Base-by-base conservation (phyloP, 768 basidiomycete genomes). In the Auriscalpium microsporum region DNA sequence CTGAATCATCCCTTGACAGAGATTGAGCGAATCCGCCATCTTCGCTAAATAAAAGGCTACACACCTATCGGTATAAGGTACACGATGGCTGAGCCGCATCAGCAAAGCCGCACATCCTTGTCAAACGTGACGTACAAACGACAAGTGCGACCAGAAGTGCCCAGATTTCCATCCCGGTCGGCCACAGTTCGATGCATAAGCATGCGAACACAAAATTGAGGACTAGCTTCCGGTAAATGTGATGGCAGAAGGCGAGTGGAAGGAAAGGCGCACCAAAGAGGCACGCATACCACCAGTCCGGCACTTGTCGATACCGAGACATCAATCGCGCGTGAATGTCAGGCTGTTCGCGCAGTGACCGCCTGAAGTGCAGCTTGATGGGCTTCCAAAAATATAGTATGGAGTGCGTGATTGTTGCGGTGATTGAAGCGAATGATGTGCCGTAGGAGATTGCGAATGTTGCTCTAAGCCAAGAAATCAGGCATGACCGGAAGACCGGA, bases 161-260 rank as follows among this genome's bases (percentile, higher is more conserved):
- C 83, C 83, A 86, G 34, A 84, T 77, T 7, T 81, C 80, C 73
- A 86, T 78, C 28, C 73, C 64, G 13, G 83, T 78, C n/a, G 79
- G 76, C 83, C 83, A 86, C 11, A 83, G 62, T 63, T 79, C 73
- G 38, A 84, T 81, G 50, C 75, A 78, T 21, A 84, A 56, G 61
- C 81, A 73, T 9, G 81, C 83, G 54, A 86, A 82, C 7, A 78
- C 69, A 58, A 86, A 83, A 62, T 81, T 81, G 45, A 79, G 57
- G 28, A 28, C 28, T 28, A 53, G 72, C 79, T 76, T 53, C 17
- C 37, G 38, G 8, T 34, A 0, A 33, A 19, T 14, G 19, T n/a
- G 16, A 28, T 28, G 9, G 7, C 50, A 50, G 7, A 17, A 10
- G 4, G 28, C 38, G 40, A 55, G 33, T 58, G 62, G 35, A 17